These are phyloP conservation scores for Trichoderma simmonsii DNA, from an alignment of 2,329 filamentous ascomycete genomes.

Conservation along the genomic window DNA sequence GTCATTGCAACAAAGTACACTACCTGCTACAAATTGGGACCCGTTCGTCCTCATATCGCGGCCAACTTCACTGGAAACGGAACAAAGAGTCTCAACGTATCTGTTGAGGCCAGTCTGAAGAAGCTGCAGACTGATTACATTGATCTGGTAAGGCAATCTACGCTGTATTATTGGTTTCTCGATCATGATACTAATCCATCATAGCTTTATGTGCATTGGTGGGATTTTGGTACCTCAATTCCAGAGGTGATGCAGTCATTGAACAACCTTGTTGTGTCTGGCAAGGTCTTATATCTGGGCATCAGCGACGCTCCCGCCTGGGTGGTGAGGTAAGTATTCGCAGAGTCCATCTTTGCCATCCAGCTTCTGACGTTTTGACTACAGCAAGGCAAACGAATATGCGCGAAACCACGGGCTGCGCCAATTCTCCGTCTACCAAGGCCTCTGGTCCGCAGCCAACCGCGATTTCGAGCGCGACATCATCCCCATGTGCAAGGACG, in stretches of 20 bases:
- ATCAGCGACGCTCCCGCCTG: constrained; percentile 68
- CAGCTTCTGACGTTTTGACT: neutral
- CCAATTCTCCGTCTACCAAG: constrained; percentile 57
- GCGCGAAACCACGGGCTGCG: constrained; percentile 67
- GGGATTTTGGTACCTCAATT: constrained; percentile 66
- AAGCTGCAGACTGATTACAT: constrained; percentile 68
- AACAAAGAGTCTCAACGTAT: constrained; percentile 57
- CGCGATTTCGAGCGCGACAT: constrained; percentile 44
- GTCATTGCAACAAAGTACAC: constrained; percentile 70
- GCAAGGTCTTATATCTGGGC: constrained; percentile 65
- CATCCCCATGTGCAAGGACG: constrained; percentile 42
- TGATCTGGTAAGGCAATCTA: constrained; percentile 49
- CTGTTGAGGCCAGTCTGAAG: constrained; percentile 53
- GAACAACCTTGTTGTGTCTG: constrained; percentile 55
- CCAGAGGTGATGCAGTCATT: constrained; percentile 67
- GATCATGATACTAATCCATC: neutral
- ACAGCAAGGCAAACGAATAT: constrained; percentile 62
- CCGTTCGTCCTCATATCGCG: constrained; percentile 41
- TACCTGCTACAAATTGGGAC: constrained; percentile 51
- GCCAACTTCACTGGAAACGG: constrained; percentile 58
- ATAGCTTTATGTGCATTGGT: constrained; percentile 61
- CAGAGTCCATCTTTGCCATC: too few species aligned
- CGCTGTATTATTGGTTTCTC: rapidly evolving
- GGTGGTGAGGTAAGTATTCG: constrained; percentile 49
- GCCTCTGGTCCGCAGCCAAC: constrained; percentile 38